phyloP scores from a whole-genome alignment of 2,329 filamentous ascomycete species.

The Colletotrichum shisoi region DNA sequence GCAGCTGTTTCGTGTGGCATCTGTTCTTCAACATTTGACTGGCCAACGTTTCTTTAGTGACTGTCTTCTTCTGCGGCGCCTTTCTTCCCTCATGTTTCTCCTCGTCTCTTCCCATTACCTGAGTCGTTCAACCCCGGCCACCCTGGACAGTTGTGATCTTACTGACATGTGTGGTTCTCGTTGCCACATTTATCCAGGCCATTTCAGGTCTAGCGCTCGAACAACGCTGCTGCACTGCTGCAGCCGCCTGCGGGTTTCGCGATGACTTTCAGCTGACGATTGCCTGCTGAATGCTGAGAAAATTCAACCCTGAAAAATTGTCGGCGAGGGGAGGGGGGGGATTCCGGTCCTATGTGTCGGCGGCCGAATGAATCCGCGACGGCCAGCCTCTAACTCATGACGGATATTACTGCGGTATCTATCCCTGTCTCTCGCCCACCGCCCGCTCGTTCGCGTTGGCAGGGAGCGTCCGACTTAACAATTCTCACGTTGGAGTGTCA shows the following conservation, averaged over 20 bases:
- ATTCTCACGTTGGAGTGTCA: slow-evolving; percentile 12
- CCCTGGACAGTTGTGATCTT: neutral
- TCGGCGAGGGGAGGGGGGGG: neutral
- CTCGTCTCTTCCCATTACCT: slow-evolving; percentile 1
- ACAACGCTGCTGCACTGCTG: slow-evolving; percentile 9
- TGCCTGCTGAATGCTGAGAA: slow-evolving; percentile 14
- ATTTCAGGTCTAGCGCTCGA: slow-evolving; percentile 15
- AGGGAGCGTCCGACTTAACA: slow-evolving; percentile 3
- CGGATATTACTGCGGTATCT: slow-evolving; percentile 3
- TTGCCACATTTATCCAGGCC: neutral
- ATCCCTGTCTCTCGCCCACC: neutral
- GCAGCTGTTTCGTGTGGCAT: slow-evolving; percentile 34
- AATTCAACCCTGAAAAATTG: neutral
- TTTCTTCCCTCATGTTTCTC: neutral
- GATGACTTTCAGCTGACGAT: neutral
- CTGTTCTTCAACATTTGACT: slow-evolving; percentile 27
- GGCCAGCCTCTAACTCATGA: neutral
- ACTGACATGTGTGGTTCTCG: neutral
- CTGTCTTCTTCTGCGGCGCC: neutral
- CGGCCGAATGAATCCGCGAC: neutral
- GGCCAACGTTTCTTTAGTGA: slow-evolving; percentile 19
- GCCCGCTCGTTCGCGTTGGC: neutral
- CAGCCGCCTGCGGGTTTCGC: neutral
- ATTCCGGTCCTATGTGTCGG: slow-evolving; percentile 5
- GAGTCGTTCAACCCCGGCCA: slow-evolving; percentile 18